These are phyloP conservation scores for Rhodomyrtus tomentosa DNA, from an alignment of 345 rosid species.

Conservation along the genomic window DNA sequence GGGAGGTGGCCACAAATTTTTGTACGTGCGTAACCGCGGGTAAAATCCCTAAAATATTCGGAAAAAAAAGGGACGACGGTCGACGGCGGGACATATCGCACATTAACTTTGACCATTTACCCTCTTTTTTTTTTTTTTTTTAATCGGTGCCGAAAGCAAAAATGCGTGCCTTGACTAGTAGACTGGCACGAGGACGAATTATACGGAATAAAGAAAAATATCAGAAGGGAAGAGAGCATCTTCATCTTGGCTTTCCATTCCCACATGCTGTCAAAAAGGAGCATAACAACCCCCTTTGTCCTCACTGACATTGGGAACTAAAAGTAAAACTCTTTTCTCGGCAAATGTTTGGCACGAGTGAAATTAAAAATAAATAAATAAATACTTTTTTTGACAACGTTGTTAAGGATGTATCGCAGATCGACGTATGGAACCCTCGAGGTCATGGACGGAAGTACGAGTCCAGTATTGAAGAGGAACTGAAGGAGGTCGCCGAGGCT, in stretches of 20 bases:
- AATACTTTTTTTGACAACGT: no score
- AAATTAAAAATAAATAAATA: neutral
- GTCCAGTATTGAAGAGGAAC: no score
- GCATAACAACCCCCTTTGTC: neutral
- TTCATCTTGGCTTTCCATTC: neutral
- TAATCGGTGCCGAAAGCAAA: neutral
- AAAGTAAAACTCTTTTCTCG: neutral
- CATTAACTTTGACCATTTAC: neutral
- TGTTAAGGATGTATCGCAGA: no score
- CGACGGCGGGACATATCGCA: neutral
- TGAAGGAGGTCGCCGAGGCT: constrained; percentile 38
- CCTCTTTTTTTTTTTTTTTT: no score
- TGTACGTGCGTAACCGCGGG: neutral
- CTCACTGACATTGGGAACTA: neutral
- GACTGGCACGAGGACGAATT: neutral
- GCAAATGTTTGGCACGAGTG: neutral
- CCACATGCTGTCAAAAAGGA: neutral
- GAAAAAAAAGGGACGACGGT: neutral
- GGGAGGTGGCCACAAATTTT: neutral
- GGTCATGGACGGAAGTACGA: no score
- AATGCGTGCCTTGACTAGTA: neutral
- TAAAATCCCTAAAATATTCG: neutral
- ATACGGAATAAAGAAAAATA: neutral
- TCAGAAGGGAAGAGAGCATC: neutral
- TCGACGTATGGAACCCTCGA: no score